Conservation (phyloP, 305 asterid species). For the Rubia peregrina region DNA sequence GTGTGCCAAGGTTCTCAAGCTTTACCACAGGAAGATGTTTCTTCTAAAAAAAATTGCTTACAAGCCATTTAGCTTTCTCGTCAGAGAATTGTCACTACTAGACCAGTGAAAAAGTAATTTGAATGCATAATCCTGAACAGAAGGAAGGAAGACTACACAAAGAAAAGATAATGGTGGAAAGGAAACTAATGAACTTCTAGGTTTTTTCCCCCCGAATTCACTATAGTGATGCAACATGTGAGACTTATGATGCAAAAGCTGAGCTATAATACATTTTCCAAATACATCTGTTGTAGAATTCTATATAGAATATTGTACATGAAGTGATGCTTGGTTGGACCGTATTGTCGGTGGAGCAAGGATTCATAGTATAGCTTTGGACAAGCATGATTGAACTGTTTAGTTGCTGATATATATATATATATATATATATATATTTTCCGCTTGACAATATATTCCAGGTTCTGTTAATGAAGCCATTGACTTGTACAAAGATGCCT, state of each 20-base stretch:
- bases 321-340: not conserved
- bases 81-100: not conserved
- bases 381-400: not conserved
- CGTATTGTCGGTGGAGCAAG: not conserved
- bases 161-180: constrained; percentile 1
- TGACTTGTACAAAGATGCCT: constrained; percentile 62
- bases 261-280: not conserved
- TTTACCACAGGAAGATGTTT: not conserved
- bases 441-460: constrained; percentile 22
- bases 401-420: too few relatives aligned
- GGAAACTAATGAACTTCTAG: not conserved
- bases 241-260: not conserved
- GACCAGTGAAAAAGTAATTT: not conserved
- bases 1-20: not conserved
- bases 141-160: not conserved
- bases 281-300: not conserved
- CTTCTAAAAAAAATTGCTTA: not conserved
- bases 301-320: not conserved
- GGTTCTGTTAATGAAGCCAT: constrained; percentile 77
- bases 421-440: not conserved
- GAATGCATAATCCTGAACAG: not conserved
- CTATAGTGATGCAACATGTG: not conserved
- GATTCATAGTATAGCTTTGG: not conserved
- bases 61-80: not conserved
- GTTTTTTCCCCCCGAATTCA: too few relatives aligned